Percentiles rank a stretch among this genome's conserved stretches.
Conservation (phyloP, 1,284 basidiomycete genomes). For the Cutaneotrichosporon mucoides region DNA sequence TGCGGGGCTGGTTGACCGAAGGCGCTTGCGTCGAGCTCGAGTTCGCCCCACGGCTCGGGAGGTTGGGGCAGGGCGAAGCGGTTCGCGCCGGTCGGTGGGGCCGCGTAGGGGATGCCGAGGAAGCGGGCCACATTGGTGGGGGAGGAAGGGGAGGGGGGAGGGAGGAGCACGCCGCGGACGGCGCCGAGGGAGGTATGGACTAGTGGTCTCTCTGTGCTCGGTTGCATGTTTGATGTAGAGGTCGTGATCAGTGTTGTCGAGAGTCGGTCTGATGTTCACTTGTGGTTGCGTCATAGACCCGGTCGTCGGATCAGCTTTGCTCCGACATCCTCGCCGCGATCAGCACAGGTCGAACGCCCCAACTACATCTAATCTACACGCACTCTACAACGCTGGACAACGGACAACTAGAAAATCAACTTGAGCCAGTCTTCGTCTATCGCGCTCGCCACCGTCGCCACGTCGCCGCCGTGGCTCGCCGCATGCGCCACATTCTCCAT, state of each 20-base stretch:
- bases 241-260: no score
- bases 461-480: slow-evolving; percentile 41
- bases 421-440: slow-evolving; percentile 34
- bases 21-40: background rate
- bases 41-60: background rate
- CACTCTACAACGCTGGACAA: no score
- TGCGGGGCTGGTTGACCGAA: slow-evolving; percentile 1
- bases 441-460: slow-evolving; percentile 19
- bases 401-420: slow-evolving; percentile 25
- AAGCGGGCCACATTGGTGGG: no score
- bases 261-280: no score
- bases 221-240: no score
- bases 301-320: no score
- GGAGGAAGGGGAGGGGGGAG: no score
- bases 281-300: no score
- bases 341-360: no score
- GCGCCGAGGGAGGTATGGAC: background rate
- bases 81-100: background rate
- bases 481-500: slow-evolving; percentile 42
- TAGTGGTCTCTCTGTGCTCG: background rate
- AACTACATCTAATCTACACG: no score
- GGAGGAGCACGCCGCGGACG: background rate
- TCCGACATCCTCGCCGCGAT: no score
- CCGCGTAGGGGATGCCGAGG: slow-evolving; percentile 6
- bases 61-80: background rate